These are phyloP conservation scores for Lasiosphaeriaceae sp. DNA, from an alignment of 495 filamentous ascomycete species.

Conservation along the genomic window DNA sequence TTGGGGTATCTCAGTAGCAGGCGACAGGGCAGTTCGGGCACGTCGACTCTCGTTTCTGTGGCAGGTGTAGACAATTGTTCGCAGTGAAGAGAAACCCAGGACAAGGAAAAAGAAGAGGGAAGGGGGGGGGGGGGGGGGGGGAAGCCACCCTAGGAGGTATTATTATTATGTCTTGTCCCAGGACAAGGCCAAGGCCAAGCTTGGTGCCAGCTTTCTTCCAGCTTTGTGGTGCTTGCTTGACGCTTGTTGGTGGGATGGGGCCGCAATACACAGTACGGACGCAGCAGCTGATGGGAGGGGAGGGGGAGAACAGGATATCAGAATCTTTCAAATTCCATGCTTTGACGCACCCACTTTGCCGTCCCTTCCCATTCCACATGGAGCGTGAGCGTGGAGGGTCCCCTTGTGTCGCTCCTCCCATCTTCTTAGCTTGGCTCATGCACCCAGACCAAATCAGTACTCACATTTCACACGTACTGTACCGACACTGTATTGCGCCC, in stretches of 20 bases:
- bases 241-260: not conserved
- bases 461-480: too few species aligned
- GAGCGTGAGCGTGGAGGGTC: not conserved
- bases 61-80: not conserved
- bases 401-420: not conserved
- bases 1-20: not conserved
- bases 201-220: not conserved
- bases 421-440: too few species aligned
- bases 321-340: conserved; percentile 28
- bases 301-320: conserved; percentile 22
- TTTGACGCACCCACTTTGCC: conserved; percentile 27
- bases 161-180: too few species aligned
- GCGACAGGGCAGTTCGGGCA: not conserved
- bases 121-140: not conserved
- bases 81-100: not conserved
- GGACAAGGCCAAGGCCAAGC: too few species aligned
- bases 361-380: conserved; percentile 8
- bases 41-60: not conserved
- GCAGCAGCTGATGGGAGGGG: not conserved
- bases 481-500: too few species aligned
- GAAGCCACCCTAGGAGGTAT: too few species aligned
- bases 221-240: not conserved
- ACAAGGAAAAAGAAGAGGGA: not conserved
- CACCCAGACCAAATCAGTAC: too few species aligned
- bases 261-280: conserved; percentile 17